These are phyloP conservation scores for Camelina laxa DNA, from an alignment of 345 rosid genomes.

Conservation along the genomic window DNA sequence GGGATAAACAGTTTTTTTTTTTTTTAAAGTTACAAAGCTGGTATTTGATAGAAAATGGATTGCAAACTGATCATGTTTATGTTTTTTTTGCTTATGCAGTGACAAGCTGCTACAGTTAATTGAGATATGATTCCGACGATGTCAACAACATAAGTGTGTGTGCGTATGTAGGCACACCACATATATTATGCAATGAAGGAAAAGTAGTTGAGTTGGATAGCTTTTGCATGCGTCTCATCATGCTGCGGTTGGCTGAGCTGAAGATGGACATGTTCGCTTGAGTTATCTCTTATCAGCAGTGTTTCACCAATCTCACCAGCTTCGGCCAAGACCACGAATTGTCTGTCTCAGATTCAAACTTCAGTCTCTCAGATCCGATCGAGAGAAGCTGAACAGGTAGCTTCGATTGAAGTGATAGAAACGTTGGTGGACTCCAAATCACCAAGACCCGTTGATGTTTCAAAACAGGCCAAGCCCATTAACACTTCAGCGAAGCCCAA, in stretches of 20 bases:
- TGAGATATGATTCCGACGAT: not conserved
- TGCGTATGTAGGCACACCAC: not conserved
- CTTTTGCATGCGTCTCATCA: conserved; percentile 51
- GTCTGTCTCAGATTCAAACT: too few relatives aligned
- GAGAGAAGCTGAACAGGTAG: too few relatives aligned
- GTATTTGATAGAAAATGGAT: conserved; percentile 27
- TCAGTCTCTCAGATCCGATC: too few relatives aligned
- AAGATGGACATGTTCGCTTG: conserved; percentile 65
- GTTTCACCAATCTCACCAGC: too few relatives aligned
- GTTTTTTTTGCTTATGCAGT: conserved; percentile 53
- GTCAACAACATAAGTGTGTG: not conserved
- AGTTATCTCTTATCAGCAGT: too few relatives aligned
- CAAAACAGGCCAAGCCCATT: too few relatives aligned
- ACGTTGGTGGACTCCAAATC: too few relatives aligned
- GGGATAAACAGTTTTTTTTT: not conserved
- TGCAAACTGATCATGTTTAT: conserved; percentile 42
- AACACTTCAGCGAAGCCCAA: too few relatives aligned
- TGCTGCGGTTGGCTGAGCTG: conserved; percentile 87
- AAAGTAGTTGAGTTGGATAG: conserved; percentile 64
- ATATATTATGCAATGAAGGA: conserved; percentile 37
- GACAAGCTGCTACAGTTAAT: conserved; percentile 64
- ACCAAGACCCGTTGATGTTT: too few relatives aligned
- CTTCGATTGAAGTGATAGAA: too few relatives aligned
- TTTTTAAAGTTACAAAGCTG: conserved; percentile 5
- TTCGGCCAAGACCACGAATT: too few relatives aligned